A percentile compares a stretch with the other conserved stretches of the same genome.
These are phyloP conservation scores for Malus fusca DNA, from an alignment of 306 rosid genomes.

Conservation along the genomic window DNA sequence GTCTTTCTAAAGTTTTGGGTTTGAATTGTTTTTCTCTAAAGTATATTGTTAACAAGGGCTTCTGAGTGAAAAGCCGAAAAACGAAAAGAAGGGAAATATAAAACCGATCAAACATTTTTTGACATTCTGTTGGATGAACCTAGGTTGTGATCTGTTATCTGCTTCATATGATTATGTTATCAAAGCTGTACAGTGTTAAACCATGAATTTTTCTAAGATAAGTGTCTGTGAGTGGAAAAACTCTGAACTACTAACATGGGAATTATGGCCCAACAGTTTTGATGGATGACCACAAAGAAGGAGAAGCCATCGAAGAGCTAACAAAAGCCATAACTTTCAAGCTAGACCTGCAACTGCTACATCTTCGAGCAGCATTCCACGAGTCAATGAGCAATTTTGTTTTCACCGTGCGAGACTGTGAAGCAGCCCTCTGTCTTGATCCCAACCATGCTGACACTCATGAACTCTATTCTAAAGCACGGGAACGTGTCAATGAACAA, in stretches of 20 bases:
- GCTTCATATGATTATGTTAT: not conserved
- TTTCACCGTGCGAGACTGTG: constrained; percentile 62
- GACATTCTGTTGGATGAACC: not conserved
- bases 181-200: not conserved
- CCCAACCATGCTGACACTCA: constrained; percentile 54
- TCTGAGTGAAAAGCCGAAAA: not conserved
- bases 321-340: constrained; percentile 64
- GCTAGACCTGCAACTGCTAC: constrained; percentile 71
- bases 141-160: not conserved
- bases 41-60: not conserved
- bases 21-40: not conserved
- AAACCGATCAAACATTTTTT: not conserved
- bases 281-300: constrained; percentile 91
- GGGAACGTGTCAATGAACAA: constrained; percentile 34
- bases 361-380: constrained; percentile 87
- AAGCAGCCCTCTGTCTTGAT: constrained; percentile 86
- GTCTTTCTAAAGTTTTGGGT: not conserved
- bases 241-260: constrained; percentile 23
- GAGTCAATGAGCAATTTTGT: constrained; percentile 55
- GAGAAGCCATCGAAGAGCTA: constrained; percentile 74
- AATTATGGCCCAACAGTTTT: constrained; percentile 50
- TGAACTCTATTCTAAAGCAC: constrained; percentile 51
- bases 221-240: not conserved
- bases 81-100: not conserved
- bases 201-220: not conserved